Percentiles rank a stretch among this genome's conserved stretches.
phyloP scores from a whole-genome alignment of 345 rosid genomes.

The Acer negundo region DNA sequence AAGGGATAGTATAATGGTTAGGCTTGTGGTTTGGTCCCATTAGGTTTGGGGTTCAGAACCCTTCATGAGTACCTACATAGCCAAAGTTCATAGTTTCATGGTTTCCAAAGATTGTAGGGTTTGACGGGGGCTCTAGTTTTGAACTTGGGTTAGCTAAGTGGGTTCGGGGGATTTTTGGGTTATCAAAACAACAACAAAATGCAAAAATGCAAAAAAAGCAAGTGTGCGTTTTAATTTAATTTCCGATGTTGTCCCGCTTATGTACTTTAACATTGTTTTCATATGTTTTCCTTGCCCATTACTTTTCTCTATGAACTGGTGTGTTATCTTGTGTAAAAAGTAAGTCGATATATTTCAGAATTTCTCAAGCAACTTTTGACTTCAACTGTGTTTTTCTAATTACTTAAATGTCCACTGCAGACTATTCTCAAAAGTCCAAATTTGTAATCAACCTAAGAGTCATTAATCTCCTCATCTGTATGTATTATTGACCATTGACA shows the following conservation, averaged over 20 bases:
- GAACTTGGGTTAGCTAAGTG: no score
- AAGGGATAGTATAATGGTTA: no score
- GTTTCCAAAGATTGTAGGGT: no score
- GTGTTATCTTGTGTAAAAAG: background rate
- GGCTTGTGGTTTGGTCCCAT: no score
- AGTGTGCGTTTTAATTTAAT: background rate
- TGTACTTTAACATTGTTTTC: background rate
- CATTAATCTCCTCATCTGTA: background rate
- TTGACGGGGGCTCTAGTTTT: no score
- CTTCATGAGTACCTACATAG: no score
- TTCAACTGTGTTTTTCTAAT: background rate
- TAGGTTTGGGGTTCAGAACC: no score
- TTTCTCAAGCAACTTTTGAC: background rate
- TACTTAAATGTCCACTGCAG: slow-evolving; percentile 2
- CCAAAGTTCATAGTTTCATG: no score
- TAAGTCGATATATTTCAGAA: background rate
- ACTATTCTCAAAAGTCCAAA: background rate
- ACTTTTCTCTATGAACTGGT: background rate
- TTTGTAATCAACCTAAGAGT: slow-evolving; percentile 1
- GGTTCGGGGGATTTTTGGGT: no score
- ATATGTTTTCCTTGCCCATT: background rate
- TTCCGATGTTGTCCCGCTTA: background rate
- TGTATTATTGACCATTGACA: background rate
- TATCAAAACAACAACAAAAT: no score
- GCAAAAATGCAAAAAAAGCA: no score